Evolutionary conservation across 345 rosid genomes (phyloP).

Genomic region (Theobroma cacao): DNA sequence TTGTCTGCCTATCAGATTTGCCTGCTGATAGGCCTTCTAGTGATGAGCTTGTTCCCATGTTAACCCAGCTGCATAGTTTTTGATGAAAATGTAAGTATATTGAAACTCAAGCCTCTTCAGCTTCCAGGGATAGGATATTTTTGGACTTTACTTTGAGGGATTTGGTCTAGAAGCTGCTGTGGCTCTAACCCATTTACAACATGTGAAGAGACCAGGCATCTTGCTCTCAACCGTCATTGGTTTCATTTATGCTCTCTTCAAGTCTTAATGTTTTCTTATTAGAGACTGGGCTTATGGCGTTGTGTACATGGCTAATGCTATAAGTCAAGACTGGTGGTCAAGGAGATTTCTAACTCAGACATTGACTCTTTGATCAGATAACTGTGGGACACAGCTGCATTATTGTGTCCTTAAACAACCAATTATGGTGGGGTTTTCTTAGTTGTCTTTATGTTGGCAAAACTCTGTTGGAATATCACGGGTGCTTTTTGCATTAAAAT

Average conservation of each 20-base stretch:
- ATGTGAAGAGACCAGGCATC: neutral
- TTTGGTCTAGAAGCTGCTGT: conserved; percentile 1
- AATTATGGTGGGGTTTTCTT: conserved; percentile 34
- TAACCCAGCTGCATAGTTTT: conserved; percentile 92
- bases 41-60: conserved; percentile 90
- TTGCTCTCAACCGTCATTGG: neutral
- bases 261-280: neutral
- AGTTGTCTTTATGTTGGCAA: conserved; percentile 20
- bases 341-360: conserved; percentile 13
- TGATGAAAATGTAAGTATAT: conserved; percentile 39
- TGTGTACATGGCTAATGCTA: conserved; percentile 11
- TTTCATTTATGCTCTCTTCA: neutral
- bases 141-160: neutral
- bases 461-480: conserved; percentile 12
- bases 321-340: neutral
- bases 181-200: neutral
- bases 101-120: conserved; percentile 2
- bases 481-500: conserved; percentile 17
- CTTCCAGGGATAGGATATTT: conserved; percentile 19
- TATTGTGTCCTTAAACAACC: conserved; percentile 30
- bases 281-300: neutral
- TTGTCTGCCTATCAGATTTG: conserved; percentile 78
- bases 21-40: conserved; percentile 93
- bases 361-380: conserved; percentile 8
- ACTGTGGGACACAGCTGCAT: conserved; percentile 20